These are phyloP conservation scores for Dictyostelium capitatum DNA, from an alignment of 78 protist species.

Conservation along the genomic window DNA sequence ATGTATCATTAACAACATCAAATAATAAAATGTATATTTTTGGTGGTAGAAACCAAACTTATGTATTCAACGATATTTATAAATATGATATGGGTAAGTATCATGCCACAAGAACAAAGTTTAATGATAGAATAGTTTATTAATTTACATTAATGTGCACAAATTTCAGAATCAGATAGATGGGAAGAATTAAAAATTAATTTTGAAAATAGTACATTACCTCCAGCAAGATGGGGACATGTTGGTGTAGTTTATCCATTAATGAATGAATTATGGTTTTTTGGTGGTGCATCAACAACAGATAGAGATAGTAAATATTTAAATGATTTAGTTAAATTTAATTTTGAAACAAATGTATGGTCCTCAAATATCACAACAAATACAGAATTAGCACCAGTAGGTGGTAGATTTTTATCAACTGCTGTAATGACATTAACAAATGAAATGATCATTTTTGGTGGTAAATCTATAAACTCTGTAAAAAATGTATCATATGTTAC, in stretches of 20 bases:
- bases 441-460: constrained; percentile 59
- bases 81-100: constrained; percentile 53
- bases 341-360: constrained; percentile 48
- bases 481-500: neutral
- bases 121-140: no score
- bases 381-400: neutral
- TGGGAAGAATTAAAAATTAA: constrained; percentile 27
- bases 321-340: constrained; percentile 20
- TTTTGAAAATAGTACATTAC: neutral
- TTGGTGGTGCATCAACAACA: constrained; percentile 16
- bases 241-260: constrained; percentile 33
- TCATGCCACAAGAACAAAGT: no score
- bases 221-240: constrained; percentile 51
- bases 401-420: neutral
- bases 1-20: constrained; percentile 19
- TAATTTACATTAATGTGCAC: no score
- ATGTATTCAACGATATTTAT: constrained; percentile 33
- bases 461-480: neutral
- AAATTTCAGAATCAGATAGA: constrained; percentile 9
- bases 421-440: constrained; percentile 10
- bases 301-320: neutral
- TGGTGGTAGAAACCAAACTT: constrained; percentile 40
- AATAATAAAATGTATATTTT: constrained; percentile 54
- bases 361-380: neutral
- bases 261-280: constrained; percentile 16